Percentiles rank a stretch among this genome's conserved stretches.
Conservation (phyloP, 495 filamentous ascomycete genomes). For the Xylaria palmicola region DNA sequence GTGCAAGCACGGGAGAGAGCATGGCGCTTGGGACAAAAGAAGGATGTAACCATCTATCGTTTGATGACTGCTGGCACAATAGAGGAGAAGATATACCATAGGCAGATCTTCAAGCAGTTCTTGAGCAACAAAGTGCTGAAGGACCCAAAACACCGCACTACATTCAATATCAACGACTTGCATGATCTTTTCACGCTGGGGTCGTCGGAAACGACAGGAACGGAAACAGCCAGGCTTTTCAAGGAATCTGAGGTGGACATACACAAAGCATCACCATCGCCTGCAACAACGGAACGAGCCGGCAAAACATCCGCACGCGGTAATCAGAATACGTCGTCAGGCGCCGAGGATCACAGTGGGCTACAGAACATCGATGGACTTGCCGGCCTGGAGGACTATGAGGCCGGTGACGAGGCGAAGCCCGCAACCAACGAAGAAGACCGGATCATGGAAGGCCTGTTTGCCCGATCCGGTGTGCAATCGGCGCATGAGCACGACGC, state of each 20-base stretch:
- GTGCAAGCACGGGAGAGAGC: constrained; percentile 93
- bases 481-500: constrained; percentile 85
- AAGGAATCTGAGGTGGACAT: constrained; percentile 70
- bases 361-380: constrained; percentile 39
- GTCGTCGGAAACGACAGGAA: constrained; percentile 62
- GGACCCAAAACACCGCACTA: constrained; percentile 85
- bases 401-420: constrained; percentile 36
- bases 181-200: constrained; percentile 88
- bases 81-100: constrained; percentile 98
- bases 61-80: constrained; percentile 97
- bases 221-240: constrained; percentile 84
- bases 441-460: constrained; percentile 81
- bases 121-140: constrained; percentile 90
- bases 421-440: constrained; percentile 45
- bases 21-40: constrained; percentile 93
- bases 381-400: constrained; percentile 38
- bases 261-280: constrained; percentile 28
- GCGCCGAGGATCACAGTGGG: constrained; percentile 26
- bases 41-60: constrained; percentile 89
- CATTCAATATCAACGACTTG: constrained; percentile 80
- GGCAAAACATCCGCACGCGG: not conserved
- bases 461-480: constrained; percentile 79
- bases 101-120: constrained; percentile 97
- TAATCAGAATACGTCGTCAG: constrained; percentile 34
- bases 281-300: constrained; percentile 10